Evolutionary conservation across 805 yeast species (phyloP), one percentile per base, ranked within the genome.

Genomic region (Cyberlindnera veronae): DNA sequence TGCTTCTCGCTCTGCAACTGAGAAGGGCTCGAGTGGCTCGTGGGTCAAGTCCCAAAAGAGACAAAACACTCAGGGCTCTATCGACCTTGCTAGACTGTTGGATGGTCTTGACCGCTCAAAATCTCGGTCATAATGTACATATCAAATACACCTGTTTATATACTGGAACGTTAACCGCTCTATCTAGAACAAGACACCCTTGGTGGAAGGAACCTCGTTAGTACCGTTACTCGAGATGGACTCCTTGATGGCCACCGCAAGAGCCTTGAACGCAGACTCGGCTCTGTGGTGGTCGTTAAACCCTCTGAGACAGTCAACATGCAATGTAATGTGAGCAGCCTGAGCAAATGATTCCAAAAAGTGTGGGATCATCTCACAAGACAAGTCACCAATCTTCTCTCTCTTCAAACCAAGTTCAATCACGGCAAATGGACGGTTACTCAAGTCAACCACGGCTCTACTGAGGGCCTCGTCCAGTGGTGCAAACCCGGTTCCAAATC

Each of bases 301-400:
- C 1, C 99, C 99, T 51, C 97, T 73, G 42, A 93, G 59, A 62
- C 96, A 87, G 64, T 93, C 99, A 26, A 93, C 96, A 58, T 93
- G 99, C 57, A 93, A 58, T 1, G 99, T 93, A 39, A 93, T 74
- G 45, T 84, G 83, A 1, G 97, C 96, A 29, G 85, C 86, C 55
- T 84, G 87, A 3, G 98, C 96, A 69, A 93, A 93, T 53, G 95
- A 83, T 63, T 89, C 95, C 46, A 93, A 61, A 34, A 93, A 90
- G 62, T 93, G 99, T n/a, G 97, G 97, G 49, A 93, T 84, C 99
- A 93, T 93, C 67, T 93, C 99, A 56, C 93, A 79, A 27, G 89
- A 78, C 38, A 93, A 72, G 56, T 86, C 95, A 38, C 99, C 99
- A 52, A 93, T 80, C 61, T 83, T 89, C 61, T 93, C 99, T 49